Evolutionary conservation across 179 eudicot genomes (phyloP), one percentile per base, ranked within the genome.

Genomic region (Silene noctiflora): DNA sequence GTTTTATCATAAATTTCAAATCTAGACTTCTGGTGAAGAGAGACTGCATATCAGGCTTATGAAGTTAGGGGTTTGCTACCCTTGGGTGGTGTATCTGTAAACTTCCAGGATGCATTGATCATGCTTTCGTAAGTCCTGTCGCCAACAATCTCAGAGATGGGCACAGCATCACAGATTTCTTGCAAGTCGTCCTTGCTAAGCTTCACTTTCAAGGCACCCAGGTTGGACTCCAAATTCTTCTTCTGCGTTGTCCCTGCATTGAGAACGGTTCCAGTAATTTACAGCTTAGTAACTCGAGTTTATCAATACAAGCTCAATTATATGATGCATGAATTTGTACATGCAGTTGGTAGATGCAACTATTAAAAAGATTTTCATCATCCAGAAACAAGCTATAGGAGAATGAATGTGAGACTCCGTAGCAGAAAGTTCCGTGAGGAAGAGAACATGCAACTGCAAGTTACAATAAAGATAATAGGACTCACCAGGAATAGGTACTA

Each of bases 161-260:
- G 89, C 44, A 87, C 89, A 25, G 91, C 91, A 76, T 86, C 84
- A 16, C 77, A 77, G 33, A 88, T 64, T 78, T 89, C 89, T 78
- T 88, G 75, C 75, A 89, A 29, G n/a, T 88, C 91, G 17, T 77
- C 75, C 72, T 83, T 79, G 0, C 83, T 80, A 1, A 86, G 90
- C 75, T 86, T 88, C 58, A 89, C 75, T 59, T 76, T 79, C 72
- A 87, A 70, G 22, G 91, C 81, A 58, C 84, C 84, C 24, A 85
- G 68, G 69, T 89, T 89, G 25, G 83, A 78, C 21, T 88, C 87
- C 72, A 89, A 83, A 67, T 89, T 86, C 81, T 86, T 88, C 59
- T 83, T 87, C 78, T 89, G 83, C 55, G 89, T 89, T 53, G 93
- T 87, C 27, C 93, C 93, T 89, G 72, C 39, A 33, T 25, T 21